These are phyloP conservation scores for Saccharomyces eubayanus DNA, from an alignment of 805 yeast species.

Conservation along the genomic window DNA sequence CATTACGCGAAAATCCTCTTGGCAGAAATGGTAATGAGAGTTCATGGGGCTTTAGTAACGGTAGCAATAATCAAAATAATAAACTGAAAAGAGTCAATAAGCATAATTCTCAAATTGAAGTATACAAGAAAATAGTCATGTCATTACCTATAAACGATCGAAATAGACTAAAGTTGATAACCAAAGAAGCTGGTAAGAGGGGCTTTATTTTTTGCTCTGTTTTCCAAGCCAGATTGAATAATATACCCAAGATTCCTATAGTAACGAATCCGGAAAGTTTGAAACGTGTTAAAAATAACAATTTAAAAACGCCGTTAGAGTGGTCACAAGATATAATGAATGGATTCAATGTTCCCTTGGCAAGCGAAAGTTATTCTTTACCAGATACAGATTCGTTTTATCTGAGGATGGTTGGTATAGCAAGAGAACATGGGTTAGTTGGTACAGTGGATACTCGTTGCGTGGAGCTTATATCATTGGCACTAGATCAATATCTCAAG, in stretches of 20 bases:
- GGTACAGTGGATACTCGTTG: constrained; percentile 73
- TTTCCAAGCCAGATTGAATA: constrained; percentile 54
- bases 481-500: constrained; percentile 73
- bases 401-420: constrained; percentile 66
- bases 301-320: constrained; percentile 42
- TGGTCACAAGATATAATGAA: constrained; percentile 92
- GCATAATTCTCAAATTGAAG: constrained; percentile 64
- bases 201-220: constrained; percentile 64
- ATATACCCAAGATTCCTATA: constrained; percentile 73
- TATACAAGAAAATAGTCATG: constrained; percentile 77
- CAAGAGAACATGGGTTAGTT: constrained; percentile 82
- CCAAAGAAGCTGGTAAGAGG: constrained; percentile 73
- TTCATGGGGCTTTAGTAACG: constrained; percentile 43
- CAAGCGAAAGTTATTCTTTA: constrained; percentile 67
- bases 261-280: constrained; percentile 32
- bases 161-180: constrained; percentile 71
- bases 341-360: constrained; percentile 73
- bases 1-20: constrained; percentile 67
- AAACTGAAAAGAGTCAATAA: constrained; percentile 34
- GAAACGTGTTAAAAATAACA: constrained; percentile 26
- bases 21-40: constrained; percentile 58
- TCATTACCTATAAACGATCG: constrained; percentile 79
- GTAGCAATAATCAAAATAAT: constrained; percentile 39
- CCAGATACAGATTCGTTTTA: constrained; percentile 71
- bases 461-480: constrained; percentile 69